Evolutionary conservation across 768 basidiomycete genomes (phyloP).

Genomic region (Phaeolepiota aurea): DNA sequence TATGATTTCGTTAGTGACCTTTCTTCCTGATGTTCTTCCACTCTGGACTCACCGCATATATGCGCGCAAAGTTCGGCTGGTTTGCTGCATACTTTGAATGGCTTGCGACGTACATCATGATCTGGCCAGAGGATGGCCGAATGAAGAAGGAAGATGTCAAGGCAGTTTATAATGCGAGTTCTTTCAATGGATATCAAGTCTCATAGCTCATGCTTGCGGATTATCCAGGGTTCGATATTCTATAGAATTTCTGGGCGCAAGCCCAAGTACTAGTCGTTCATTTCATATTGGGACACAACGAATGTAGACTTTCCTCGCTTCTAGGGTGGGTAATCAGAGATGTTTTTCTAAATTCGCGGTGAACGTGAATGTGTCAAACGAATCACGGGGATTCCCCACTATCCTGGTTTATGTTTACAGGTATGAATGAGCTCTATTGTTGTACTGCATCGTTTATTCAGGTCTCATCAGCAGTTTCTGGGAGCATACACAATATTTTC

Average conservation of each 20-base stretch:
- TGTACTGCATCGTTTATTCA: no score
- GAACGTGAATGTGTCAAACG: no score
- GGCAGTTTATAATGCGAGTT: slow-evolving; percentile 28
- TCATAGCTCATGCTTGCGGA: no score
- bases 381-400: no score
- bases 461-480: no score
- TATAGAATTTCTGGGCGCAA: slow-evolving; percentile 22
- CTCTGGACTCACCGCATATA: not conserved
- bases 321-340: no score
- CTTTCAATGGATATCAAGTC: no score
- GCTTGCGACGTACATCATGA: slow-evolving; percentile 27
- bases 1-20: slow-evolving; percentile 29
- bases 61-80: slow-evolving; percentile 30
- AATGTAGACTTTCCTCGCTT: no score
- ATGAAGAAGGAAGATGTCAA: slow-evolving; percentile 31
- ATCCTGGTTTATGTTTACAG: no score
- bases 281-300: not conserved
- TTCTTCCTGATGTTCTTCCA: not conserved
- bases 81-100: slow-evolving; percentile 31
- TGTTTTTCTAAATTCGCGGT: no score
- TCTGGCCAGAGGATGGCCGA: slow-evolving; percentile 26
- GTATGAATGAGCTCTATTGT: no score
- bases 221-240: slow-evolving; percentile 3
- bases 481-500: no score
- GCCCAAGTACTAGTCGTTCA: slow-evolving; percentile 8